Conservation (phyloP, 441 rosid genomes). For the Eutrema salsugineum region DNA sequence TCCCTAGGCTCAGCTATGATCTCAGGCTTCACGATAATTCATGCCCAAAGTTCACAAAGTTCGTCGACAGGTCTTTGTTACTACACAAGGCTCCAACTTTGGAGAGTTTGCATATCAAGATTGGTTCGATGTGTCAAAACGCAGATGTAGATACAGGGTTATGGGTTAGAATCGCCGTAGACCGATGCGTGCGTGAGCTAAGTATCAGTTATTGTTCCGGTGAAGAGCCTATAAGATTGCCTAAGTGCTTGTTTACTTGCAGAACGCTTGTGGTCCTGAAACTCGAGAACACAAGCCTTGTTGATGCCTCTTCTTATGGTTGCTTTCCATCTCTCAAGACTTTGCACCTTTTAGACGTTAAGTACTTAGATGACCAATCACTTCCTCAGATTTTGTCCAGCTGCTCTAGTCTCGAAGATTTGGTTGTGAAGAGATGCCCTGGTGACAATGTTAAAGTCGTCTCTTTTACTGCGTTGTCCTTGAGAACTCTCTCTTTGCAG, state of each 20-base stretch:
- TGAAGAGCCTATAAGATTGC: constrained; percentile 19
- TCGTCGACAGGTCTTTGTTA: constrained; percentile 28
- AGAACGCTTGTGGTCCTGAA: constrained; percentile 17
- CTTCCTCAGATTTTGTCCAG: constrained; percentile 13
- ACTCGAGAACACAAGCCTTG: constrained; percentile 14
- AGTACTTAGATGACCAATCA: constrained; percentile 23
- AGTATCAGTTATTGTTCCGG: constrained; percentile 2
- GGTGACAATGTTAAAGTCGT: constrained; percentile 25
- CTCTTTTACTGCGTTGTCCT: not conserved
- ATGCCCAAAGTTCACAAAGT: not conserved
- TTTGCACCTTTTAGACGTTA: constrained; percentile 24
- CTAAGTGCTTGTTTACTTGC: constrained; percentile 15
- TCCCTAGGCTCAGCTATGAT: constrained; percentile 24
- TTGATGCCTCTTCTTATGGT: constrained; percentile 11
- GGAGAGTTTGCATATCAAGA: constrained; percentile 12
- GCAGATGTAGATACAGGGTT: constrained; percentile 3
- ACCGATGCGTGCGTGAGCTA: constrained; percentile 19
- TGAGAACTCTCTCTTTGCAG: constrained; percentile 9
- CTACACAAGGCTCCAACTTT: constrained; percentile 21
- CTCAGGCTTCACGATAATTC: constrained; percentile 7
- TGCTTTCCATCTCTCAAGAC: constrained; percentile 18
- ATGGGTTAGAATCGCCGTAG: constrained; percentile 24
- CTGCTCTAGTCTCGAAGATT: constrained; percentile 23
- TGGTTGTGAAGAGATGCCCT: constrained; percentile 26
- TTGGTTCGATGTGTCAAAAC: not conserved